A percentile compares a stretch with the other conserved stretches of the same genome.
phyloP scores from a whole-genome alignment of 805 yeast genomes.

The Torulaspora indica region DNA sequence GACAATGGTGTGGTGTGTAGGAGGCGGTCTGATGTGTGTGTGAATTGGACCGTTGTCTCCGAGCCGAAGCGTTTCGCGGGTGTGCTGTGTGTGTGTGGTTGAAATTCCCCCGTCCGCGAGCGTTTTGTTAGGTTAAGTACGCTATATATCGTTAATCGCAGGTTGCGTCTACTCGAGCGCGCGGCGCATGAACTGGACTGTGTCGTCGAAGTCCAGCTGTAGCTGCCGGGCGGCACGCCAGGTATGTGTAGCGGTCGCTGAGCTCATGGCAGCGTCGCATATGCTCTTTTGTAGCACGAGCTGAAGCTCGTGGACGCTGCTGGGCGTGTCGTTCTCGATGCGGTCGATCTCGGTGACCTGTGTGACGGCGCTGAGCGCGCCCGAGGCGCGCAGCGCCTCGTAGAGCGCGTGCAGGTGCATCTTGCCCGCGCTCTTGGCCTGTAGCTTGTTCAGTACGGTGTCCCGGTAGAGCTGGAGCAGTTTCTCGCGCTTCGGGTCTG shows the following conservation, averaged over 20 bases:
- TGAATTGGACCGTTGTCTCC: no score
- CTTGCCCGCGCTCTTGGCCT: constrained; percentile 22
- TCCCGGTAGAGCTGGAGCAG: constrained; percentile 32
- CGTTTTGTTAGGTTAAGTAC: no score
- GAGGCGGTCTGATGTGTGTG: background rate
- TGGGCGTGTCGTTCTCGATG: constrained; percentile 27
- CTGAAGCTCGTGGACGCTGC: constrained; percentile 33
- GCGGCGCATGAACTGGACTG: constrained; percentile 36
- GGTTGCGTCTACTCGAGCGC: constrained; percentile 25
- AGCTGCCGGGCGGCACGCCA: constrained; percentile 30
- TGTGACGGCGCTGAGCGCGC: constrained; percentile 9
- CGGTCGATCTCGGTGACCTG: constrained; percentile 20
- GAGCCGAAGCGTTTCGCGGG: no score
- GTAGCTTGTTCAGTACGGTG: constrained; percentile 33
- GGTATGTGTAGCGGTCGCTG: constrained; percentile 19
- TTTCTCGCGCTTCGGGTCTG: constrained; percentile 32
- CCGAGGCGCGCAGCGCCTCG: constrained; percentile 8
- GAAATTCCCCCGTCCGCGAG: background rate
- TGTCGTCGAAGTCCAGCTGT: constrained; percentile 33
- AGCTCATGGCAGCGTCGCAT: constrained; percentile 30
- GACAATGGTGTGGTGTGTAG: background rate
- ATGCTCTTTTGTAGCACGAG: constrained; percentile 31
- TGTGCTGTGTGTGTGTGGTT: constrained; percentile 1
- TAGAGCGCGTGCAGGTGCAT: constrained; percentile 23
- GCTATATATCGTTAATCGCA: background rate